These are phyloP conservation scores for Vanderwaltozyma tropicalis DNA, from an alignment of 805 yeast genomes.

Conservation along the genomic window DNA sequence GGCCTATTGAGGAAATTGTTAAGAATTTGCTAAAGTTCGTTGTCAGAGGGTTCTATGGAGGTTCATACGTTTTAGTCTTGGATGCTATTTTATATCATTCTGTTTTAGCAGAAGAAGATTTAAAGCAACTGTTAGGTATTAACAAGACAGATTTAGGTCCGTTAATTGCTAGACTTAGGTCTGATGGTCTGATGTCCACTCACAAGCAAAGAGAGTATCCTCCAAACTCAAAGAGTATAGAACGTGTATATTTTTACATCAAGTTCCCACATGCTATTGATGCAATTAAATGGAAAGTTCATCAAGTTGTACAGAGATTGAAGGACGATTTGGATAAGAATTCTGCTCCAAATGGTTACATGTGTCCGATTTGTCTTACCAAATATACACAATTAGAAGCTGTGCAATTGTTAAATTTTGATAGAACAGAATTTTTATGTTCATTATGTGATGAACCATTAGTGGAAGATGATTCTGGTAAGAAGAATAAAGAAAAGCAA, in stretches of 20 bases:
- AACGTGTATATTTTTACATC: constrained; percentile 74
- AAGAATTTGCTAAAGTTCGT: constrained; percentile 58
- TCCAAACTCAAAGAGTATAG: constrained; percentile 52
- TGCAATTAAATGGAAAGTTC: constrained; percentile 93
- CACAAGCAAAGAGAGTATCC: constrained; percentile 66
- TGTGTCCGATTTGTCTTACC: constrained; percentile 76
- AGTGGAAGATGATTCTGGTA: constrained; percentile 80
- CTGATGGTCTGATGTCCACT: constrained; percentile 66
- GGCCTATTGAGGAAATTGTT: constrained; percentile 34
- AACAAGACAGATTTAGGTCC: constrained; percentile 81
- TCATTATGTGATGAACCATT: constrained; percentile 70
- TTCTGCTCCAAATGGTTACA: constrained; percentile 87
- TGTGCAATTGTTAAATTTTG: constrained; percentile 68
- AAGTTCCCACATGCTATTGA: constrained; percentile 91
- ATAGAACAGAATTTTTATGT: constrained; percentile 71
- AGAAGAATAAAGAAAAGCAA: constrained; percentile 72
- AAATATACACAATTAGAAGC: constrained; percentile 84
- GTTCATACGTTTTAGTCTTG: constrained; percentile 69
- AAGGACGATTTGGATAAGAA: constrained; percentile 77
- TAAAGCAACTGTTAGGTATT: constrained; percentile 68
- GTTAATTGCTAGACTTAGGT: constrained; percentile 67
- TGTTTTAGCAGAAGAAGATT: constrained; percentile 86
- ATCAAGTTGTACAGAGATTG: constrained; percentile 65
- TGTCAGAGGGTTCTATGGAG: constrained; percentile 77
- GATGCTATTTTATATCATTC: constrained; percentile 85